Evolutionary conservation across 2,329 filamentous ascomycete genomes (phyloP).

Genomic region (Stenocarpella maydis): DNA sequence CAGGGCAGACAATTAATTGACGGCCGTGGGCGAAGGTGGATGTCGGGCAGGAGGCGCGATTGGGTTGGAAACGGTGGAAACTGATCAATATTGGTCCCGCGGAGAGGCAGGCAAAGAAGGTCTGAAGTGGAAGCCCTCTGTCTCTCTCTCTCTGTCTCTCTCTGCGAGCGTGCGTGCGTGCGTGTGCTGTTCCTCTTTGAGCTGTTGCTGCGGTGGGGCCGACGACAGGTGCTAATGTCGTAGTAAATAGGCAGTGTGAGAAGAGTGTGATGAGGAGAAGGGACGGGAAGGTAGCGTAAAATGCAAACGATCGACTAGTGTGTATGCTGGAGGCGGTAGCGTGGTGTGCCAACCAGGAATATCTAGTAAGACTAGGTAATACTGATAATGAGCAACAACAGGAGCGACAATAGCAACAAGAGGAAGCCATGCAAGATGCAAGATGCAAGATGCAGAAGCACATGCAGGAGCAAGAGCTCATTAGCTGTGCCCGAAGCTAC

Average conservation of each 20-base stretch:
- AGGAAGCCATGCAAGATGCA: constrained; percentile 1
- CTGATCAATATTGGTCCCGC: constrained; percentile 1
- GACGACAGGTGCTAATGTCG: constrained; percentile 8
- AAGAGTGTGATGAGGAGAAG: constrained; percentile 16
- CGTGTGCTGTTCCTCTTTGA: not conserved
- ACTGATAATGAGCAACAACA: not conserved
- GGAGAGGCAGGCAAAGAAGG: constrained; percentile 12
- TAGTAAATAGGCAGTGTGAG: not conserved
- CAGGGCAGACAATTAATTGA: constrained; percentile 17
- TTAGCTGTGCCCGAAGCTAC: constrained; percentile 1
- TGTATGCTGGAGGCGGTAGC: not conserved
- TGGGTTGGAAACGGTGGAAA: constrained; percentile 24
- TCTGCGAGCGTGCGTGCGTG: not conserved
- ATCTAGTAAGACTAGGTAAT: constrained; percentile 9
- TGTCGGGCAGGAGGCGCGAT: constrained; percentile 22
- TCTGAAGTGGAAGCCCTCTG: not conserved
- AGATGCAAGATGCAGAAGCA: not conserved
- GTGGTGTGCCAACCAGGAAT: not conserved
- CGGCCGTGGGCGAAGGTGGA: not conserved
- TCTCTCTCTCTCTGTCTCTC: not conserved
- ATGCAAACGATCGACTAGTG: constrained; percentile 21
- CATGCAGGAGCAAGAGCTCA: not conserved
- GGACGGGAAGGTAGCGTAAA: constrained; percentile 2
- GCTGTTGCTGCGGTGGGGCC: constrained; percentile 13
- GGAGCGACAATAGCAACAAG: constrained; percentile 5